A percentile compares a stretch with the other conserved stretches of the same genome.
phyloP scores from a whole-genome alignment of 1,284 basidiomycete genomes.

The Abortiporus biennis region DNA sequence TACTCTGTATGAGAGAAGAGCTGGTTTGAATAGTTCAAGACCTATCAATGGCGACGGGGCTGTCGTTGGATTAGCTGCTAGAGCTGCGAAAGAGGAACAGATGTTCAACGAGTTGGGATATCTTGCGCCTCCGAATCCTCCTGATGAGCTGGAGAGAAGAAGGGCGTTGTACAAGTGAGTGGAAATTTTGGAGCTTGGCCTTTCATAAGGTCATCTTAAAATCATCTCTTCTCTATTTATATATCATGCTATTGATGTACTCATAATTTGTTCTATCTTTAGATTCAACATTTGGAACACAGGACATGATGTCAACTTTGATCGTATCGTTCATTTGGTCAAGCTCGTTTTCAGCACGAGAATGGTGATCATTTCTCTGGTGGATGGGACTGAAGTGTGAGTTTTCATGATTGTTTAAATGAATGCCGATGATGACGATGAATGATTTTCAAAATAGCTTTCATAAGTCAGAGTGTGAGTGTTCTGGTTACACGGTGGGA shows the following conservation, averaged over 20 bases:
- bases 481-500: too few species aligned
- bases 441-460: too few species aligned
- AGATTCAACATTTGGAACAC: conserved; percentile 88
- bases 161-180: conserved; percentile 75
- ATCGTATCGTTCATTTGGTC: conserved; percentile 84
- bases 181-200: not conserved
- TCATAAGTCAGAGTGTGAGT: too few species aligned
- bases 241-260: not conserved
- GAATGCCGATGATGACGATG: conserved; percentile 5
- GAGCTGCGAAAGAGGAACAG: conserved; percentile 59
- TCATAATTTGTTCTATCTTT: conserved; percentile 6
- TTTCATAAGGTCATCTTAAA: not conserved
- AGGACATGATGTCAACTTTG: conserved; percentile 83
- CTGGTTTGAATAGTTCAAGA: conserved; percentile 30
- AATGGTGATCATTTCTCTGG: conserved; percentile 75
- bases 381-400: conserved; percentile 80
- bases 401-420: conserved; percentile 9
- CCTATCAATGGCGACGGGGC: conserved; percentile 30
- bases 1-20: conserved; percentile 28
- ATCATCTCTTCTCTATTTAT: not conserved
- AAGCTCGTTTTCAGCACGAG: conserved; percentile 92
- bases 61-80: conserved; percentile 30
- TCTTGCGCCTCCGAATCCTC: conserved; percentile 74
- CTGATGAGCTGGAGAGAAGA: conserved; percentile 73
- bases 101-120: conserved; percentile 59